A percentile compares a stretch with the other conserved stretches of the same genome.
These are phyloP conservation scores for Hamamelis virginiana DNA, from an alignment of 164 flowering plant species.

Conservation along the genomic window DNA sequence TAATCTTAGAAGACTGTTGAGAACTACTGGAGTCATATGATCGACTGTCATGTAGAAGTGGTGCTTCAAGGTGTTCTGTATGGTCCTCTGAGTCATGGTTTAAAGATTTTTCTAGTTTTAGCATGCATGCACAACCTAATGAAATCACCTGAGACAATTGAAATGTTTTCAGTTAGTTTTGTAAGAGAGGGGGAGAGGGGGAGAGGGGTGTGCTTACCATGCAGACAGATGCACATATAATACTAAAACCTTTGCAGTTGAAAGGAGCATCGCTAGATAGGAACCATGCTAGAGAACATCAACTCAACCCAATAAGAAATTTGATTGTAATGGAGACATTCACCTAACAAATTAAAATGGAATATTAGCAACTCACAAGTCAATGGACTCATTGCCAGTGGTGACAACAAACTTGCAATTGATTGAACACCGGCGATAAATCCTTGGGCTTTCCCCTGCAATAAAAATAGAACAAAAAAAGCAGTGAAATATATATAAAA, in stretches of 20 bases:
- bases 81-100: conserved; percentile 13
- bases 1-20: too few species aligned
- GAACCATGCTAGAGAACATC: conserved; percentile 51
- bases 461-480: too few species aligned
- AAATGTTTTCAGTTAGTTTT: conserved; percentile 3
- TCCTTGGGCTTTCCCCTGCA: too few species aligned
- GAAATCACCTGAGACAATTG: conserved; percentile 37
- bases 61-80: conserved; percentile 36
- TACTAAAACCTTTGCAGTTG: too few species aligned
- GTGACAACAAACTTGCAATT: conserved; percentile 72
- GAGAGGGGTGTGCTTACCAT: conserved; percentile 35
- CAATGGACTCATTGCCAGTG: conserved; percentile 80
- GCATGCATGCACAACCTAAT: too few species aligned
- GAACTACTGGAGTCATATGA: too few species aligned
- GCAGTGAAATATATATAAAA: too few species aligned
- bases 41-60: conserved; percentile 45
- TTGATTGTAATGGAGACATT: background rate
- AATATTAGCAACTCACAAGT: conserved; percentile 52
- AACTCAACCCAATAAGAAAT: conserved; percentile 2
- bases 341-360: background rate
- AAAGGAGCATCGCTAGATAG: too few species aligned
- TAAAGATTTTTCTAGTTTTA: too few species aligned
- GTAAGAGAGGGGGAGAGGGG: too few species aligned
- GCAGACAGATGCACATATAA: too few species aligned
- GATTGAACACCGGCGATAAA: conserved; percentile 77